Evolutionary conservation across 1,284 basidiomycete genomes (phyloP), one percentile per base, ranked within the genome.

Genomic region (Trametes pubescens): DNA sequence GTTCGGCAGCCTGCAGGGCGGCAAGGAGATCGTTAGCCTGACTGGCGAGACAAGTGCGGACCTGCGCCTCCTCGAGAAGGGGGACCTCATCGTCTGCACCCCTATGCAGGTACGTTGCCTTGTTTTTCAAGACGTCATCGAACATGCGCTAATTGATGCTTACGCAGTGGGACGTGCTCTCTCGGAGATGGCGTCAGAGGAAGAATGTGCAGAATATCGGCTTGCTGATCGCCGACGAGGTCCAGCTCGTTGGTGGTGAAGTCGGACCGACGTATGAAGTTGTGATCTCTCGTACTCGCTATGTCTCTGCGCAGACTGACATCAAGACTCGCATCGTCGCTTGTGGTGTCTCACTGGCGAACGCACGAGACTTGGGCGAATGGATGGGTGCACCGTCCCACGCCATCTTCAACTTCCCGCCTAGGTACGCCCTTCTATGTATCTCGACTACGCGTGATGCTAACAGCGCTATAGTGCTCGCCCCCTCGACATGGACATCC

Each of bases 391-490:
- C 92, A 0, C 91, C 92, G 1, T 90, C 91, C 5, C 95, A 97
- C 75, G 92, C 93, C 9, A 94, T 98, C 67, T 99, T 99, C 89
- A 99, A 99, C 81, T 98, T 99, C 79, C 93, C 95, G 0, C 96
- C 96, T 0, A 93, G 91, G 86, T 92, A 73, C 62, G 82, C 67
- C 8, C 48, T 29, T 38, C 38, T 18, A 62, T 26, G 0, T 54
- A 53, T 32, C 21, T 21, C 43, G 22, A 10, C 32, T 32, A 10
- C 18, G 32, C n/a, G 21, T 43, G 7, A 13, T 26, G n/a, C 61
- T 72, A 18, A 68, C 49, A 18, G 9, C 35, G 34, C 37, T 49
- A 8, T 65, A 93, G 94, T 72, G 95, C 97, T 21, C 92, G 97
- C 35, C 96, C 96, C 2, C 82, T 98, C 2, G 96, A 98, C 65